Conservation (phyloP, 2,329 filamentous ascomycete genomes). For the Aspergillus ustus region DNA sequence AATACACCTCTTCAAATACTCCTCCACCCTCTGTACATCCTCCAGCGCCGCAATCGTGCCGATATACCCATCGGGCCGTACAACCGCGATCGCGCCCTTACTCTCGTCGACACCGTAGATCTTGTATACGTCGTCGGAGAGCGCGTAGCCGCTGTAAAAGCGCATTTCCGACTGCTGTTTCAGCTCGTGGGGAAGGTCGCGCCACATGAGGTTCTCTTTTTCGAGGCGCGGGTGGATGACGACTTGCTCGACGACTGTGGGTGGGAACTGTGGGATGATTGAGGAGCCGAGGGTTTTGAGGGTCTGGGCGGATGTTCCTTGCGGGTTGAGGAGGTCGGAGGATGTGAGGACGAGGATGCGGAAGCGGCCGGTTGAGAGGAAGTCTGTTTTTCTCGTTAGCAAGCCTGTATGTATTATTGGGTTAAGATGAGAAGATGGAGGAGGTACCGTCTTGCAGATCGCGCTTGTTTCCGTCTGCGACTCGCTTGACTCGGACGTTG, state of each 20-base stretch:
- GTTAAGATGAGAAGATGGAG: neutral
- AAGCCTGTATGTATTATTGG: slow-evolving; percentile 2
- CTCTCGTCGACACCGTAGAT: slow-evolving; percentile 40
- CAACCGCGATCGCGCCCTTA: slow-evolving; percentile 38
- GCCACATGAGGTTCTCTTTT: slow-evolving; percentile 36
- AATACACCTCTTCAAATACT: slow-evolving; percentile 31
- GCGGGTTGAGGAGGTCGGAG: slow-evolving; percentile 37
- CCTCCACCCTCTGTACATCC: slow-evolving; percentile 32
- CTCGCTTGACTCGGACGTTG: slow-evolving; percentile 38
- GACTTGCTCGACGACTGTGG: slow-evolving; percentile 38
- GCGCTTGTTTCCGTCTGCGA: slow-evolving; percentile 42
- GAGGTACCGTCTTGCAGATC: slow-evolving; percentile 43
- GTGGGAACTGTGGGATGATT: slow-evolving; percentile 33
- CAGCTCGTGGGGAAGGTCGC: slow-evolving; percentile 34
- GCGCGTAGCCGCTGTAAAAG: slow-evolving; percentile 38
- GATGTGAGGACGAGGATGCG: slow-evolving; percentile 42
- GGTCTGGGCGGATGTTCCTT: slow-evolving; percentile 32
- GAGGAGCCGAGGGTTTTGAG: slow-evolving; percentile 28
- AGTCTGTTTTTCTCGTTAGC: slow-evolving; percentile 30
- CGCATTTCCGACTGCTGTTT: slow-evolving; percentile 43
- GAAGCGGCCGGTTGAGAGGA: slow-evolving; percentile 44
- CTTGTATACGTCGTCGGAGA: slow-evolving; percentile 40
- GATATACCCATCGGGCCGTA: slow-evolving; percentile 47
- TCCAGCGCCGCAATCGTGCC: slow-evolving; percentile 34
- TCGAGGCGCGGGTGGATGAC: slow-evolving; percentile 38